Percentiles rank a stretch among this genome's conserved stretches.
phyloP scores from a whole-genome alignment of 805 yeast species.

The Metschnikowia lachancei region DNA sequence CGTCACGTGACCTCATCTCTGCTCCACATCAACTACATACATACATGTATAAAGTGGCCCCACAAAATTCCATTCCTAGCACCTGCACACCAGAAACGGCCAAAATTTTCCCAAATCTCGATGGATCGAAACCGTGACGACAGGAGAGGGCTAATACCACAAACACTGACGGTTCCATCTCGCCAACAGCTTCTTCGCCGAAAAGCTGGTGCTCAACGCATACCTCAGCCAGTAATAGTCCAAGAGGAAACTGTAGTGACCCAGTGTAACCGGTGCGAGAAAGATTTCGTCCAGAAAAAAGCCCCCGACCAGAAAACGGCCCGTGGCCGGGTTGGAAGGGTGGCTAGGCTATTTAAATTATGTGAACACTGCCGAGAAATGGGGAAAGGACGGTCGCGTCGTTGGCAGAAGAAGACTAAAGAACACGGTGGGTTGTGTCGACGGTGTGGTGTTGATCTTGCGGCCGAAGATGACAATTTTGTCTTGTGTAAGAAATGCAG shows the following conservation, averaged over 20 bases:
- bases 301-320: slow-evolving; percentile 8
- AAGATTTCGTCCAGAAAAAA: slow-evolving; percentile 10
- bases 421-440: slow-evolving; percentile 10
- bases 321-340: slow-evolving; percentile 6
- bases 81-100: no score
- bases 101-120: neutral
- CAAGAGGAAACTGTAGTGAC: slow-evolving; percentile 10
- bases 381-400: slow-evolving; percentile 9
- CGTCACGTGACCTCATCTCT: no score
- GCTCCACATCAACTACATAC: no score
- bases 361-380: slow-evolving; percentile 11
- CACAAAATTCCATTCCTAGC: no score
- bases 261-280: slow-evolving; percentile 7
- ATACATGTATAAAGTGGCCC: no score
- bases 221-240: neutral
- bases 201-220: slow-evolving; percentile 2
- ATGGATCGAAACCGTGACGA: slow-evolving; percentile 8
- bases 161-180: slow-evolving; percentile 1
- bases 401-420: slow-evolving; percentile 9
- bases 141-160: slow-evolving; percentile 2
- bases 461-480: slow-evolving; percentile 1
- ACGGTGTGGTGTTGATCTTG: slow-evolving; percentile 5
- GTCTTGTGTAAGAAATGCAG: slow-evolving; percentile 8
- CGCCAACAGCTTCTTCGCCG: slow-evolving; percentile 9
- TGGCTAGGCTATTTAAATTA: slow-evolving; percentile 5